A percentile compares a stretch with the other conserved stretches of the same genome.
Conservation (phyloP, 495 filamentous ascomycete species). For the Terfezia claveryi region DNA sequence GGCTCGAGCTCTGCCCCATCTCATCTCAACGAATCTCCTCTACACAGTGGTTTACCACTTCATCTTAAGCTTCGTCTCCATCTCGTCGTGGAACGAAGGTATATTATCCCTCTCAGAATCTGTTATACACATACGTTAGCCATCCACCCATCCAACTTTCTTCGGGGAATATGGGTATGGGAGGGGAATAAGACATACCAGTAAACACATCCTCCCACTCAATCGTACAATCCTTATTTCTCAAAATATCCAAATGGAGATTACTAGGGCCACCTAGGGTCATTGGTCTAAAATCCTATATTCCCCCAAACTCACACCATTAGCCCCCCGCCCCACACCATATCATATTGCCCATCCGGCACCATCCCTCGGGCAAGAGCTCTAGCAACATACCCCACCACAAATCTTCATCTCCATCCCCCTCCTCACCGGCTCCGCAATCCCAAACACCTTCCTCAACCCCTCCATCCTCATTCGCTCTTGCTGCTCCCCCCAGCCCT, state of each 20-base stretch:
- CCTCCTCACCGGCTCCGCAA: slow-evolving; percentile 81
- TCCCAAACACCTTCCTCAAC: slow-evolving; percentile 65
- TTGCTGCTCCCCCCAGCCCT: slow-evolving; percentile 65
- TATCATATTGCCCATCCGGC: slow-evolving; percentile 30
- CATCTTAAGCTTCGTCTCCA: slow-evolving; percentile 74
- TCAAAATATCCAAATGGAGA: slow-evolving; percentile 48
- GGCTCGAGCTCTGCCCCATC: no score
- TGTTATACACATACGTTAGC: slow-evolving; percentile 4
- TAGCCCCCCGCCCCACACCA: slow-evolving; percentile 20
- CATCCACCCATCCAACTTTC: background rate
- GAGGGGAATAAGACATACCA: slow-evolving; percentile 19
- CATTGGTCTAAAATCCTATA: slow-evolving; percentile 16
- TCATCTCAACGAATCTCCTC: no score
- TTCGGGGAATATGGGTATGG: slow-evolving; percentile 1
- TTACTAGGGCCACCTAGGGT: slow-evolving; percentile 23
- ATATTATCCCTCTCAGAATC: slow-evolving; percentile 40
- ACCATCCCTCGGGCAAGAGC: background rate
- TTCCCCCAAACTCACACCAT: slow-evolving; percentile 25
- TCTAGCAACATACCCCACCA: slow-evolving; percentile 21
- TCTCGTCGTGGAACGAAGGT: slow-evolving; percentile 66
- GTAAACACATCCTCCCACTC: slow-evolving; percentile 84
- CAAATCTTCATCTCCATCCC: slow-evolving; percentile 87
- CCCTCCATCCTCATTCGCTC: slow-evolving; percentile 68
- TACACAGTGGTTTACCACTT: slow-evolving; percentile 27
- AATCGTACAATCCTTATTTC: slow-evolving; percentile 49